phyloP scores from a whole-genome alignment of 2,329 filamentous ascomycete species.

The Paracorniculantispora psalliotae region DNA sequence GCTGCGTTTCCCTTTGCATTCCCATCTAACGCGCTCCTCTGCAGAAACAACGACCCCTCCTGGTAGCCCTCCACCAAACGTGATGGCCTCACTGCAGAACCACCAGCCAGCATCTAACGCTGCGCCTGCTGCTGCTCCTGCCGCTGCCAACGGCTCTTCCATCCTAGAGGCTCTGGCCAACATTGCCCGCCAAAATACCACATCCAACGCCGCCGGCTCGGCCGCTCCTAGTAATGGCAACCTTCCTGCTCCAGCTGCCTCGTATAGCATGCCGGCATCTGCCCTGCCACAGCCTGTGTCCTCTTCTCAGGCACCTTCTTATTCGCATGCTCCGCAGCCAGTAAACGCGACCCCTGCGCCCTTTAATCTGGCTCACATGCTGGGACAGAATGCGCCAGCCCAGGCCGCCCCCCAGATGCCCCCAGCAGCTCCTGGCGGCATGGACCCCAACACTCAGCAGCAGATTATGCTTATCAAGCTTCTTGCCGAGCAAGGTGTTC shows the following conservation, averaged over 20 bases:
- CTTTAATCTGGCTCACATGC: conserved; percentile 32
- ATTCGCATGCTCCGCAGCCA: conserved; percentile 46
- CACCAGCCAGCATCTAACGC: conserved; percentile 12
- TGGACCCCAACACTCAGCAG: conserved; percentile 58
- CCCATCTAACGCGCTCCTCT: conserved; percentile 34
- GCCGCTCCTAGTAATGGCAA: conserved; percentile 37
- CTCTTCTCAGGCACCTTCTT: conserved; percentile 29
- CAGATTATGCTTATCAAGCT: conserved; percentile 72
- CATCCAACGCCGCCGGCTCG: conserved; percentile 33
- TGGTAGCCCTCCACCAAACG: conserved; percentile 51
- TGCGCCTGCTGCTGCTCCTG: conserved; percentile 26
- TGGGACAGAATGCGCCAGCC: conserved; percentile 29
- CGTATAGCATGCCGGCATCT: conserved; percentile 33
- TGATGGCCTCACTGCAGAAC: conserved; percentile 34
- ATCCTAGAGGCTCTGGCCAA: conserved; percentile 77
- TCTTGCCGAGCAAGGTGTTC: conserved; percentile 68
- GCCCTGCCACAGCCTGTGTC: conserved; percentile 28
- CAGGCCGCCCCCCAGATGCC: conserved; percentile 28
- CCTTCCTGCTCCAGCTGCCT: conserved; percentile 38
- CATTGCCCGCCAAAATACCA: conserved; percentile 66
- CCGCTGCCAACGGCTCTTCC: conserved; percentile 46
- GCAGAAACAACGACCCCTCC: conserved; percentile 68
- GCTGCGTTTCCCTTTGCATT: neutral
- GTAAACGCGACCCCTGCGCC: conserved; percentile 53
- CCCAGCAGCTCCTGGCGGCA: conserved; percentile 26